A percentile compares a stretch with the other conserved stretches of the same genome.
Conservation (phyloP, 768 basidiomycete genomes). For the Boletus sp. region DNA sequence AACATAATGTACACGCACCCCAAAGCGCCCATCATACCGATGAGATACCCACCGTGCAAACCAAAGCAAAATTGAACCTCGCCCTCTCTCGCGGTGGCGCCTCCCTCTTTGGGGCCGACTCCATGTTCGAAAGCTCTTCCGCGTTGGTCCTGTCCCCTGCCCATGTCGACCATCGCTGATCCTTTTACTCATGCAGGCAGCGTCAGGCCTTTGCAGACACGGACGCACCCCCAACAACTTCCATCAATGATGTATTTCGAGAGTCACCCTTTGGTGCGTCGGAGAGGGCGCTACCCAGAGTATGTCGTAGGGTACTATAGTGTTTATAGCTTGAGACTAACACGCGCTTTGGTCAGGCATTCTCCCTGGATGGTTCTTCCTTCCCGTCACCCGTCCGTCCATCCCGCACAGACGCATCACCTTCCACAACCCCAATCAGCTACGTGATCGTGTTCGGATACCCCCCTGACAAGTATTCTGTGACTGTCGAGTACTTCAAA, state of each 20-base stretch:
- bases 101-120: conserved; percentile 77
- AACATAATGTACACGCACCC: conserved; percentile 53
- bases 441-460: conserved; percentile 88
- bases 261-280: conserved; percentile 38
- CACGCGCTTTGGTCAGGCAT: conserved; percentile 3
- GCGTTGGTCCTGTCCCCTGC: conserved; percentile 16
- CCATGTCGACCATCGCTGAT: conserved; percentile 2
- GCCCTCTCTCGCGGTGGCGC: conserved; percentile 59
- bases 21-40: conserved; percentile 63
- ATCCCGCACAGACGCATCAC: conserved; percentile 25
- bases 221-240: conserved; percentile 76
- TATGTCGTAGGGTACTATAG: conserved; percentile 1
- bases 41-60: conserved; percentile 71
- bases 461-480: conserved; percentile 70
- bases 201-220: conserved; percentile 65
- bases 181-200: conserved; percentile 37
- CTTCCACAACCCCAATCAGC: conserved; percentile 40
- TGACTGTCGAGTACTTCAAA: conserved; percentile 71
- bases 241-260: conserved; percentile 71
- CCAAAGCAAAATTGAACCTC: conserved; percentile 78
- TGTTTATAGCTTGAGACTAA: not conserved
- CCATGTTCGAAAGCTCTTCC: conserved; percentile 72
- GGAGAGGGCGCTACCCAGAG: conserved; percentile 21
- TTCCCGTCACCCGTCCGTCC: conserved; percentile 12
- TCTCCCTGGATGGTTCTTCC: conserved; percentile 21